Evolutionary conservation across 2,329 filamentous ascomycete genomes (phyloP).

Genomic region (Trichophaea hybrida): DNA sequence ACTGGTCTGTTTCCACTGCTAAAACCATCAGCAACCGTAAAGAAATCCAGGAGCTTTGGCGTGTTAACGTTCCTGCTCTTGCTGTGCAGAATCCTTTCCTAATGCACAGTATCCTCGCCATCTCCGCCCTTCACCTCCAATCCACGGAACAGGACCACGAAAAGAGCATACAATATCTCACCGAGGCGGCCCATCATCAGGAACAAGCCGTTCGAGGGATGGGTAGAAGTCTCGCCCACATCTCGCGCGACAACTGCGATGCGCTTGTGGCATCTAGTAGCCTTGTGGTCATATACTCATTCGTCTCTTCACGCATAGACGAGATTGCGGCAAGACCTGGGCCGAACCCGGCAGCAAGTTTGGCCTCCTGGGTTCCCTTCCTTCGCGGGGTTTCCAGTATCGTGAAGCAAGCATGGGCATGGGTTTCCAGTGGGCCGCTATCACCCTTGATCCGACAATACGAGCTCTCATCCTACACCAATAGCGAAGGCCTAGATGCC

Average conservation of each 20-base stretch:
- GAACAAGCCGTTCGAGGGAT: slow-evolving; percentile 29
- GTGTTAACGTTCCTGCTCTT: slow-evolving; percentile 43
- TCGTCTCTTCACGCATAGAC: slow-evolving; percentile 25
- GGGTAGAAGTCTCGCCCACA: slow-evolving; percentile 24
- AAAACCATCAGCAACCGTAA: slow-evolving; percentile 42
- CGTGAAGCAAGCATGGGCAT: slow-evolving; percentile 24
- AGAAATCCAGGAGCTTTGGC: slow-evolving; percentile 42
- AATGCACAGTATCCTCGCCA: slow-evolving; percentile 50
- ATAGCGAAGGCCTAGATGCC: not conserved
- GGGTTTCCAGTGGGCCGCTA: slow-evolving; percentile 16
- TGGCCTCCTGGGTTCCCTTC: slow-evolving; percentile 21
- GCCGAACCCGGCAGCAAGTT: not conserved
- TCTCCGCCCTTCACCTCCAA: slow-evolving; percentile 46
- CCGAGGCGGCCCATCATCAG: slow-evolving; percentile 14
- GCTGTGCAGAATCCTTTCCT: slow-evolving; percentile 45
- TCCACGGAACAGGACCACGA: slow-evolving; percentile 1
- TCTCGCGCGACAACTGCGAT: slow-evolving; percentile 29
- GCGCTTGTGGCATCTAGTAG: slow-evolving; percentile 31
- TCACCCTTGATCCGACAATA: not conserved
- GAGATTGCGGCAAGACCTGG: slow-evolving; percentile 13
- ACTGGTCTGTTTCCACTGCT: slow-evolving; percentile 42
- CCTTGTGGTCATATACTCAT: slow-evolving; percentile 30
- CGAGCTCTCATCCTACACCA: not conserved
- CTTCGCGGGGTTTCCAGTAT: slow-evolving; percentile 29
- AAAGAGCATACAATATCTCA: not conserved